Percentiles rank a stretch among this genome's conserved stretches.
These are phyloP conservation scores for Omphalotus guepiniiformis DNA, from an alignment of 768 basidiomycete species.

Conservation along the genomic window DNA sequence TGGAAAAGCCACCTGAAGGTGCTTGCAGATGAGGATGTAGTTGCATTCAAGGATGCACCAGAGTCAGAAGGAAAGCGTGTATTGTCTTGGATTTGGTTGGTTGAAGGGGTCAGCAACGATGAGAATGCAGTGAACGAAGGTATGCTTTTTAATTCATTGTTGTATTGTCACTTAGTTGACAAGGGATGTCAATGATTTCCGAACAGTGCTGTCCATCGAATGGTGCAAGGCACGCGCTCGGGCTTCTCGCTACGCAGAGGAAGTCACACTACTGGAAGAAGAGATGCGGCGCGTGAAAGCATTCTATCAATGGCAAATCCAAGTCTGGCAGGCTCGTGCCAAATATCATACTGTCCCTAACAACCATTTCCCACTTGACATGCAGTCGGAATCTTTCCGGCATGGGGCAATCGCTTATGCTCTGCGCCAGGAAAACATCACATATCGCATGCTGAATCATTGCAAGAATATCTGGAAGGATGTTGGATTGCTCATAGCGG, in stretches of 20 bases:
- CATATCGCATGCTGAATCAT: too few species aligned
- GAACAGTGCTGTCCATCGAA: conserved; percentile 11
- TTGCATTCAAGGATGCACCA: not conserved
- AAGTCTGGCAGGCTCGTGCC: too few species aligned
- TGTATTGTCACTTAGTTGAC: not conserved
- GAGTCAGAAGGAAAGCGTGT: not conserved
- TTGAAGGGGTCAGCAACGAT: not conserved
- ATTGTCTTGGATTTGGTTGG: not conserved
- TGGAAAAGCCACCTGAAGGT: not conserved
- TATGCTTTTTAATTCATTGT: not conserved
- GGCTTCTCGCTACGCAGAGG: conserved; percentile 12
- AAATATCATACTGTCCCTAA: too few species aligned
- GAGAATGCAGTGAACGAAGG: not conserved
- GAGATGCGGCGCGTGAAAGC: conserved; percentile 12
- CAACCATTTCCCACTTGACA: too few species aligned
- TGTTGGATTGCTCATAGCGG: too few species aligned
- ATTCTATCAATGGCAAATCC: too few species aligned
- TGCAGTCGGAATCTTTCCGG: too few species aligned
- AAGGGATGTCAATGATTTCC: too few species aligned
- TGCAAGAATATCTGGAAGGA: too few species aligned
- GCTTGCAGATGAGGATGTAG: not conserved
- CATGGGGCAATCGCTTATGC: too few species aligned
- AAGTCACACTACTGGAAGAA: conserved; percentile 12
- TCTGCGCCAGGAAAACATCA: too few species aligned
- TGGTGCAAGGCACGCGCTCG: conserved; percentile 15